Evolutionary conservation across 257 asterid species (phyloP).

Genomic region (Ocimum tenuiflorum): DNA sequence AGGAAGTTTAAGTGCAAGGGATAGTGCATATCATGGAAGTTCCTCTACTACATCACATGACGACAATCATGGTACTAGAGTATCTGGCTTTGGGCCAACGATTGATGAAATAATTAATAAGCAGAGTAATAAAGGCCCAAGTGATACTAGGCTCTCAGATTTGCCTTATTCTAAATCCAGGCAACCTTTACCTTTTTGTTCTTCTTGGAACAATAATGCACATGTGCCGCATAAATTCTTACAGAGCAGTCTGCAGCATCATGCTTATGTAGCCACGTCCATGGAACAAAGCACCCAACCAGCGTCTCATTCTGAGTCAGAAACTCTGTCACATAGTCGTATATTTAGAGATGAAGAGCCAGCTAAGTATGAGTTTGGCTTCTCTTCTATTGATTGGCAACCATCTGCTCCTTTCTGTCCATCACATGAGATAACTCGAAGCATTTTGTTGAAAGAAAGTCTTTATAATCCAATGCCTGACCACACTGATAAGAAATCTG

Average conservation of each 20-base stretch:
- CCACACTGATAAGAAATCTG: slow-evolving; percentile 29
- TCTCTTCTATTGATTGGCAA: slow-evolving; percentile 54
- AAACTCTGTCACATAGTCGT: slow-evolving; percentile 23
- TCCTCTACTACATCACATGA: slow-evolving; percentile 22
- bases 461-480: slow-evolving; percentile 47
- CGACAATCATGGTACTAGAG: slow-evolving; percentile 19
- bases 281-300: slow-evolving; percentile 35
- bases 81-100: slow-evolving; percentile 26
- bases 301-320: slow-evolving; percentile 40
- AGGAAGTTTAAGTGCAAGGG: slow-evolving; percentile 27
- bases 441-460: slow-evolving; percentile 39
- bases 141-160: slow-evolving; percentile 22
- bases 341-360: slow-evolving; percentile 25
- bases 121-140: slow-evolving; percentile 18
- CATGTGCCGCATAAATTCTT: slow-evolving; percentile 26
- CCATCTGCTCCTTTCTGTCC: slow-evolving; percentile 73
- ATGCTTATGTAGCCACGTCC: slow-evolving; percentile 39
- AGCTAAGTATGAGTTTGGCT: slow-evolving; percentile 23
- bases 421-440: slow-evolving; percentile 46
- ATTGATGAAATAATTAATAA: slow-evolving; percentile 24
- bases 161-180: slow-evolving; percentile 25
- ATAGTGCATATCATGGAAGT: slow-evolving; percentile 24
- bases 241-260: slow-evolving; percentile 31
- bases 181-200: slow-evolving; percentile 35
- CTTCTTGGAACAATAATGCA: slow-evolving; percentile 35